Evolutionary conservation across 805 yeast species (phyloP).

Genomic region (Wickerhamiella nectarea): DNA sequence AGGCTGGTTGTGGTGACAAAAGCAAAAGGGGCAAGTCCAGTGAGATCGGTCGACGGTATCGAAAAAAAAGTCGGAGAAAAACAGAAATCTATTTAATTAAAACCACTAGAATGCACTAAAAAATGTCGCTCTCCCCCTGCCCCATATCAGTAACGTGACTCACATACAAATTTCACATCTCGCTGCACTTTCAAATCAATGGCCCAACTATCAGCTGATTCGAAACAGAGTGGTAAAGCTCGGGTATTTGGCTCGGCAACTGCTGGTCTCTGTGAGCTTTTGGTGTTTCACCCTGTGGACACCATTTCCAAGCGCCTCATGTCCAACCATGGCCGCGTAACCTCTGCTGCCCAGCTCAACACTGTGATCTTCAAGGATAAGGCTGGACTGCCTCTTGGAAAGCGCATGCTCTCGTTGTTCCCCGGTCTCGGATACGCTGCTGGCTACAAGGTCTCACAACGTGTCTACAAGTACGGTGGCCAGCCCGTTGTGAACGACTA

Average conservation of each 20-base stretch:
- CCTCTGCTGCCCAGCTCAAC: constrained; percentile 56
- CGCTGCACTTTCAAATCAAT: too few relatives aligned
- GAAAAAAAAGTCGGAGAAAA: too few relatives aligned
- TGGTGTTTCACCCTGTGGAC: constrained; percentile 94
- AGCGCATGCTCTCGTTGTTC: constrained; percentile 69
- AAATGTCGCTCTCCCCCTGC: too few relatives aligned
- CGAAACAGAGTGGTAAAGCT: constrained; percentile 79
- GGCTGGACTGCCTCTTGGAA: constrained; percentile 55
- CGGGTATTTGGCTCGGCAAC: constrained; percentile 95
- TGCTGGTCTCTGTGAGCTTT: constrained; percentile 94
- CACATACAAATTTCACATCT: background rate
- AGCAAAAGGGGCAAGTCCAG: too few relatives aligned
- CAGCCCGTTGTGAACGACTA: constrained; percentile 97
- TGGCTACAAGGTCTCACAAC: constrained; percentile 84
- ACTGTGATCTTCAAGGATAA: constrained; percentile 73
- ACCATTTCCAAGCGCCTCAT: constrained; percentile 91
- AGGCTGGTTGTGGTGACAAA: too few relatives aligned
- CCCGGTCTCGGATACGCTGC: constrained; percentile 99
- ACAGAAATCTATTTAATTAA: too few relatives aligned
- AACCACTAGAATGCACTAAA: too few relatives aligned
- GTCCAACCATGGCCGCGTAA: constrained; percentile 71
- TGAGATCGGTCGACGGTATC: too few relatives aligned
- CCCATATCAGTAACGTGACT: too few relatives aligned
- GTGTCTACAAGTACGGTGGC: constrained; percentile 98
- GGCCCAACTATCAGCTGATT: constrained; percentile 30